Evolutionary conservation across 2,329 filamentous ascomycete genomes (phyloP).

Genomic region (Claviceps sp.): DNA sequence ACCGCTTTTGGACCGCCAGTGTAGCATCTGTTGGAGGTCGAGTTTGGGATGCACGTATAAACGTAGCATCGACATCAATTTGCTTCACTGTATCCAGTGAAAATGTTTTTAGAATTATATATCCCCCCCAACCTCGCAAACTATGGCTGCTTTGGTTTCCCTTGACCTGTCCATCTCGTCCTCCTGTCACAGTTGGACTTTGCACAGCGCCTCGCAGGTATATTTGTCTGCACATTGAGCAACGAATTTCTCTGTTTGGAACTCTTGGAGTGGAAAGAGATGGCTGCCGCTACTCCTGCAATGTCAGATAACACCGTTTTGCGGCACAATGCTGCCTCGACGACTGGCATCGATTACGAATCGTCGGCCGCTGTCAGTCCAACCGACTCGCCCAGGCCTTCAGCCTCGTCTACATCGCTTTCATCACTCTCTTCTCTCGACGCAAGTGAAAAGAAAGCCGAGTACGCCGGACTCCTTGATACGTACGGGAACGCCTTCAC

Average conservation of each 20-base stretch:
- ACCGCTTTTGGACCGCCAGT: too few species aligned
- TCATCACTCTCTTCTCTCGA: conserved; percentile 70
- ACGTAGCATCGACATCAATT: too few species aligned
- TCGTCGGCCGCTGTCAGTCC: conserved; percentile 46
- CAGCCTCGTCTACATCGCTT: conserved; percentile 77
- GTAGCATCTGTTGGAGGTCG: too few species aligned
- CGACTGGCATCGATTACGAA: conserved; percentile 35
- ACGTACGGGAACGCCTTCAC: conserved; percentile 92
- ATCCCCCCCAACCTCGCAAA: background rate
- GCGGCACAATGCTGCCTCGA: conserved; percentile 34
- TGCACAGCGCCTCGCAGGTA: background rate
- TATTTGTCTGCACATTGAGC: background rate
- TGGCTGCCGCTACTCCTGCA: conserved; percentile 34
- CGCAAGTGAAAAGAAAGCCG: conserved; percentile 22
- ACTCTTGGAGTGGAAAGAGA: conserved; percentile 18
- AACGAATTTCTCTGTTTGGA: background rate
- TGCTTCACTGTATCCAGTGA: too few species aligned
- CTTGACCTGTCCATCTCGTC: background rate
- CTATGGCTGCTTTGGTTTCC: background rate
- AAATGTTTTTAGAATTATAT: background rate
- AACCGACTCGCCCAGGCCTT: conserved; percentile 43
- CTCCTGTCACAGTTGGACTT: background rate
- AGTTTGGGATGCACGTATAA: too few species aligned
- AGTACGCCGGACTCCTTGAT: conserved; percentile 62
- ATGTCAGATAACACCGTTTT: conserved; percentile 29